A percentile compares a stretch with the other conserved stretches of the same genome.
These are phyloP conservation scores for Entamoeba invadens DNA, from an alignment of 208 protist species.

Conservation along the genomic window DNA sequence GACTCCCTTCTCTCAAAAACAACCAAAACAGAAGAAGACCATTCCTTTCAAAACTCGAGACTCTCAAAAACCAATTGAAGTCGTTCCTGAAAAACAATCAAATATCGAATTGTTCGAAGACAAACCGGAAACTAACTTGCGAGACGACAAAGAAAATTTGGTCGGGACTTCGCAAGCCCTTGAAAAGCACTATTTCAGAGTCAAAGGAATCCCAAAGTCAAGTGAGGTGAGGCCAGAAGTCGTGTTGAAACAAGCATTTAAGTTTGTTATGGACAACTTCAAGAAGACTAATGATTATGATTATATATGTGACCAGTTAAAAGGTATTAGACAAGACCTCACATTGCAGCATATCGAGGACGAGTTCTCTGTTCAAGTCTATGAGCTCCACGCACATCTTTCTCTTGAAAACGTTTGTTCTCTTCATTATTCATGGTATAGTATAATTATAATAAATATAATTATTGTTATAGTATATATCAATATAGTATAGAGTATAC, in stretches of 20 bases:
- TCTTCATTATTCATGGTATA: neutral
- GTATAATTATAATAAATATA: too few relatives aligned
- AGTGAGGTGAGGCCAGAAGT: neutral
- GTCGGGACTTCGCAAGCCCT: neutral
- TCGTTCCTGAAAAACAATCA: too few relatives aligned
- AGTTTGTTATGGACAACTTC: neutral
- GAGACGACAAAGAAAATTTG: neutral
- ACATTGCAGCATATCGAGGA: constrained; percentile 2
- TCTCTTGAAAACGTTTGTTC: neutral
- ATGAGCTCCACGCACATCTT: constrained; percentile 1
- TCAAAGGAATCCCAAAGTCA: neutral
- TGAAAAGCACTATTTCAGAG: neutral
- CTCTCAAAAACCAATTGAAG: too few relatives aligned
- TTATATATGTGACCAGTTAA: constrained; percentile 12
- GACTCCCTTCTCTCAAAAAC: too few relatives aligned
- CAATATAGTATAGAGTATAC: too few relatives aligned
- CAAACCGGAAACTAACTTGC: neutral
- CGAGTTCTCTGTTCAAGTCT: constrained; percentile 9
- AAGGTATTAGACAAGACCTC: constrained; percentile 10
- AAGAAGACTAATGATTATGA: neutral
- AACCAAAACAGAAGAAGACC: too few relatives aligned
- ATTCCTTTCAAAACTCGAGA: too few relatives aligned
- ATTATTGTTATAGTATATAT: too few relatives aligned
- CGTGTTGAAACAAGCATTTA: neutral
- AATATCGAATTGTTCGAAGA: neutral